Evolutionary conservation across 352 stramenopile species (phyloP).

Genomic region (Pythium aristosporum): DNA sequence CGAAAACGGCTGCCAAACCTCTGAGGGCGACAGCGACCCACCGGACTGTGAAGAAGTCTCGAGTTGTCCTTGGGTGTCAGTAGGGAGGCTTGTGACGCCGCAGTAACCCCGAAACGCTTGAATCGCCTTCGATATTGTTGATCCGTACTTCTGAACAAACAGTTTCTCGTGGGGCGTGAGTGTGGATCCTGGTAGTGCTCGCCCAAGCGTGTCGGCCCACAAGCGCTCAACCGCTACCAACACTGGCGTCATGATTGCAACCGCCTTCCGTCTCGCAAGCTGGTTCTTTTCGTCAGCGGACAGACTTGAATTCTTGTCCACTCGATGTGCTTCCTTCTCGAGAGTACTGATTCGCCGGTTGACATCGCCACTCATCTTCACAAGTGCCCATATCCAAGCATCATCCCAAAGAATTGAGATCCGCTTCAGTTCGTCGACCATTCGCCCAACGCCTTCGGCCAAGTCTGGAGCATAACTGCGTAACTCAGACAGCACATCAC

Average conservation of each 20-base stretch:
- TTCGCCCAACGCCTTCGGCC: conserved; percentile 50
- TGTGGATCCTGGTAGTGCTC: conserved; percentile 14
- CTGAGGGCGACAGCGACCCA: conserved; percentile 8
- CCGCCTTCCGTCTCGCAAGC: conserved; percentile 64
- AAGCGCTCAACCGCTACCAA: conserved; percentile 61
- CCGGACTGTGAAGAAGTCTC: neutral
- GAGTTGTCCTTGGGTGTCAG: conserved; percentile 1
- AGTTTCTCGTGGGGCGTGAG: conserved; percentile 71
- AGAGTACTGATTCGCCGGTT: conserved; percentile 61
- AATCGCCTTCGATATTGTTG: conserved; percentile 45
- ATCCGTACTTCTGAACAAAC: conserved; percentile 67
- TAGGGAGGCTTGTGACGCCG: conserved; percentile 24
- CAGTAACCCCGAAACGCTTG: conserved; percentile 47
- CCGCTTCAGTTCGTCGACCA: conserved; percentile 73
- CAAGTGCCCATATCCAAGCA: conserved; percentile 64
- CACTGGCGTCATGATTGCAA: conserved; percentile 85
- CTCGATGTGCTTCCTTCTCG: conserved; percentile 69
- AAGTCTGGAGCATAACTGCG: conserved; percentile 38
- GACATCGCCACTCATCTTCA: conserved; percentile 76
- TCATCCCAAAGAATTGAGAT: conserved; percentile 87
- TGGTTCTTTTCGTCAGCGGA: conserved; percentile 60
- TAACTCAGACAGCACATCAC: conserved; percentile 45
- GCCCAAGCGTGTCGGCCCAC: conserved; percentile 65
- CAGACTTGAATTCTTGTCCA: conserved; percentile 70
- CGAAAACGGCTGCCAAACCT: conserved; percentile 72